These are phyloP conservation scores for Acacia confusa DNA, from an alignment of 306 rosid species.

Conservation along the genomic window DNA sequence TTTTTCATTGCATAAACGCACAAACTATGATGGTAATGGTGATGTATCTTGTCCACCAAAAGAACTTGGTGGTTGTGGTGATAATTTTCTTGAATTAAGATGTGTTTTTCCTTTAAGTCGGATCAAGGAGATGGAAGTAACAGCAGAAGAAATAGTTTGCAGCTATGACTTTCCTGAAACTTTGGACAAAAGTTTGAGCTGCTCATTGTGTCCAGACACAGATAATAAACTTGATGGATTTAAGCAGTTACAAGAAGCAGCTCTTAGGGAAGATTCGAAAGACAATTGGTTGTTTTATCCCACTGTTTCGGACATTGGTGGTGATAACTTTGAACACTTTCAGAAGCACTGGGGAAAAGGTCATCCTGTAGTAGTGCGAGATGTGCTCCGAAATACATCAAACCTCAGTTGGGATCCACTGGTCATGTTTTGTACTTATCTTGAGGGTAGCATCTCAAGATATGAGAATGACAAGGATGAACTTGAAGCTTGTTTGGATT, in stretches of 20 bases:
- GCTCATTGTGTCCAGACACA: slow-evolving; percentile 65
- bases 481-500: slow-evolving; percentile 81
- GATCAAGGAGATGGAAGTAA: slow-evolving; percentile 83
- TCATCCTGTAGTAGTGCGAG: slow-evolving; percentile 84
- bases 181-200: slow-evolving; percentile 62
- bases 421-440: slow-evolving; percentile 73
- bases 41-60: slow-evolving; percentile 62
- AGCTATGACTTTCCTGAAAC: slow-evolving; percentile 97
- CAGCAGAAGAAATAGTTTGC: slow-evolving; percentile 96
- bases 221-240: slow-evolving; percentile 48
- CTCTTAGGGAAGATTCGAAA: slow-evolving; percentile 68
- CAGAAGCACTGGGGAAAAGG: slow-evolving; percentile 97
- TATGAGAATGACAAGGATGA: slow-evolving; percentile 62
- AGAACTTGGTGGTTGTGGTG: slow-evolving; percentile 74
- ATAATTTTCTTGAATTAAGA: slow-evolving; percentile 75
- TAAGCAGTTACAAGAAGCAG: slow-evolving; percentile 61
- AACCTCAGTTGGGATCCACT: slow-evolving; percentile 87
- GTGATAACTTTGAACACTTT: slow-evolving; percentile 83
- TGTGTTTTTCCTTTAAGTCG: slow-evolving; percentile 64
- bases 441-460: slow-evolving; percentile 76
- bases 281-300: slow-evolving; percentile 80
- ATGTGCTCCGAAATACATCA: slow-evolving; percentile 58
- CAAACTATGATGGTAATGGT: slow-evolving; percentile 41
- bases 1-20: slow-evolving; percentile 47
- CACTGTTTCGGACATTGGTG: slow-evolving; percentile 48